Conservation (phyloP, 2,329 filamentous ascomycete species). For the Sphaceloma murrayae region DNA sequence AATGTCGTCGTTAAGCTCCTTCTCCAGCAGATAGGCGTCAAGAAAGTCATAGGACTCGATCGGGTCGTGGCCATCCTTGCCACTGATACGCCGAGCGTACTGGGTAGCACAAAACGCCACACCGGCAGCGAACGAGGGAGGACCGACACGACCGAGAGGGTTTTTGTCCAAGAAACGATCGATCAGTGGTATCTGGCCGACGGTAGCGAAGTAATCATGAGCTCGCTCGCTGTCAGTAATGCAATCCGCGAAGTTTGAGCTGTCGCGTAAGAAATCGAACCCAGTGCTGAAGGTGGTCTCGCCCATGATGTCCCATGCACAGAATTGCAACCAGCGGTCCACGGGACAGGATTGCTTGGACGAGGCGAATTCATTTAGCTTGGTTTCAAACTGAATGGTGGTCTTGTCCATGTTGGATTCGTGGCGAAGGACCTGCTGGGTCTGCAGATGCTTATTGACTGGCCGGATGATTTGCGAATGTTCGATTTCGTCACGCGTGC, state of each 20-base stretch:
- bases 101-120: neutral
- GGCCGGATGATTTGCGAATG: constrained; percentile 34
- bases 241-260: constrained; percentile 2
- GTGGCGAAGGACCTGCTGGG: constrained; percentile 33
- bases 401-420: constrained; percentile 21
- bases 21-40: constrained; percentile 20
- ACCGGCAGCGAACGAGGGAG: constrained; percentile 1
- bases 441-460: constrained; percentile 33
- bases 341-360: constrained; percentile 2
- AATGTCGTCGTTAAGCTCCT: constrained; percentile 23
- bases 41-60: constrained; percentile 19
- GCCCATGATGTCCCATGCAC: constrained; percentile 16
- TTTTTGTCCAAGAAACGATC: constrained; percentile 14
- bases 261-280: constrained; percentile 14
- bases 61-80: neutral
- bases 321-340: neutral
- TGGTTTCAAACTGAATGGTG: neutral
- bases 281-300: constrained; percentile 14
- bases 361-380: neutral
- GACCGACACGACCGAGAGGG: constrained; percentile 8
- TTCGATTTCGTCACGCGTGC: constrained; percentile 30
- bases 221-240: neutral
- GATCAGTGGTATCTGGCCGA: constrained; percentile 10
- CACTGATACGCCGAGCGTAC: neutral
- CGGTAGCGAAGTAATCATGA: neutral